phyloP scores from a whole-genome alignment of 2,329 filamentous ascomycete genomes.

The Diplocarpon mali region DNA sequence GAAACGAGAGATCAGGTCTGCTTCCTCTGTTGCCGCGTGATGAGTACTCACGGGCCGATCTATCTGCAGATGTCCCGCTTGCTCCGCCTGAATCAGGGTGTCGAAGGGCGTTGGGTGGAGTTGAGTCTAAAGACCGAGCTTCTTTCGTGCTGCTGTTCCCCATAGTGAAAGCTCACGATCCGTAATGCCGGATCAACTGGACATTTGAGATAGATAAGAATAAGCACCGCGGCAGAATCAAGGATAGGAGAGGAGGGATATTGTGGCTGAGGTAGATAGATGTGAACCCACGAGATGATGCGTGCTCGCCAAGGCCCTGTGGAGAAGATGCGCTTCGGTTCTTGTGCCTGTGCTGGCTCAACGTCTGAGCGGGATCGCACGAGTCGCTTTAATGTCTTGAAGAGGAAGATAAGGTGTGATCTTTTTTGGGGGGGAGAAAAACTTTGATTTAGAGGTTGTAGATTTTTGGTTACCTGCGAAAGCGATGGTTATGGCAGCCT shows the following conservation, averaged over 20 bases:
- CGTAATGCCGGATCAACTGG: constrained; percentile 18
- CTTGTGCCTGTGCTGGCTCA: no score
- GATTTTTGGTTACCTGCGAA: not conserved
- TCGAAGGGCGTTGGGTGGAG: constrained; percentile 12
- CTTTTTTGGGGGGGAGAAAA: not conserved
- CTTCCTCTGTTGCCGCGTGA: constrained; percentile 22
- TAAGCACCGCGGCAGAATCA: constrained; percentile 1
- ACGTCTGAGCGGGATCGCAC: not conserved
- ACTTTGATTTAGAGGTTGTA: not conserved
- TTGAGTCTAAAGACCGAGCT: constrained; percentile 22
- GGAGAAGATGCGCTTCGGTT: not conserved
- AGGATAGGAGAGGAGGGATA: constrained; percentile 1
- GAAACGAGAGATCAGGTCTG: constrained; percentile 25
- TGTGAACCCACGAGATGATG: constrained; percentile 7
- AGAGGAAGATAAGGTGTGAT: not conserved
- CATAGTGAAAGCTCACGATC: constrained; percentile 23
- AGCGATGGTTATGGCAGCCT: no score
- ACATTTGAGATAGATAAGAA: constrained; percentile 12
- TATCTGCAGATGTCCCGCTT: constrained; percentile 18
- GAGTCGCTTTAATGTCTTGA: not conserved
- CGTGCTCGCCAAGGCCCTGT: not conserved
- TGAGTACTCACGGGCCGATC: constrained; percentile 16
- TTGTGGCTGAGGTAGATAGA: not conserved
- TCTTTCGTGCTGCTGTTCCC: constrained; percentile 25
- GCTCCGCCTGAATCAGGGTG: constrained; percentile 13